A percentile compares a stretch with the other conserved stretches of the same genome.
Conservation (phyloP, 768 basidiomycete species). For the Boletus rubescentipes region DNA sequence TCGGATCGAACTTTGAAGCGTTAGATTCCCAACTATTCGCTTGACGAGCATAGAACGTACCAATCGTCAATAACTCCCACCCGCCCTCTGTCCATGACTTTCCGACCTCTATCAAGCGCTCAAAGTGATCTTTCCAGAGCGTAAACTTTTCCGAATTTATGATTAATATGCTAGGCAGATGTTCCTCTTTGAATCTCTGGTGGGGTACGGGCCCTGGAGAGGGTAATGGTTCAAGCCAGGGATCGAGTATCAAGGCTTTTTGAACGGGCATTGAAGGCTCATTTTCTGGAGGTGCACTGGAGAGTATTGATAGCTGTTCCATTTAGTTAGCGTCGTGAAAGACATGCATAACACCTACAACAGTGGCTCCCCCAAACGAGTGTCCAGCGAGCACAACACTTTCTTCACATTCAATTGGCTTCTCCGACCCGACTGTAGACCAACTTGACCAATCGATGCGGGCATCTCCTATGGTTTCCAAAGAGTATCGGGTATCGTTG, state of each 20-base stretch:
- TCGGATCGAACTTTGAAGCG: constrained; percentile 20
- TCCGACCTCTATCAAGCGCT: constrained; percentile 52
- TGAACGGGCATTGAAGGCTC: constrained; percentile 50
- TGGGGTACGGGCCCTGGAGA: constrained; percentile 47
- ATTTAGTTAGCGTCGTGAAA: neutral
- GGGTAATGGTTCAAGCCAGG: constrained; percentile 80
- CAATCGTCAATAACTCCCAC: constrained; percentile 46
- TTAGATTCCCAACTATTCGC: neutral
- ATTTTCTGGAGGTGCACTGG: constrained; percentile 43
- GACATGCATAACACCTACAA: constrained; percentile 35
- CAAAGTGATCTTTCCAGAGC: constrained; percentile 75
- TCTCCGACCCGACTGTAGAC: constrained; percentile 25
- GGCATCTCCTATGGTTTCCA: constrained; percentile 40
- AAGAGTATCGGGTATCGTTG: constrained; percentile 19
- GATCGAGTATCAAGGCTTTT: constrained; percentile 68
- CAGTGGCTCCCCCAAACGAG: constrained; percentile 56
- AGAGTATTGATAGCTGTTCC: constrained; percentile 54
- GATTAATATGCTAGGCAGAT: constrained; percentile 49
- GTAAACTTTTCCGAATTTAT: constrained; percentile 80
- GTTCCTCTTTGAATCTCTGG: constrained; percentile 4
- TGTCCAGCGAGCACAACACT: constrained; percentile 49
- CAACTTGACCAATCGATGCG: constrained; percentile 42
- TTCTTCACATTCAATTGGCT: constrained; percentile 34
- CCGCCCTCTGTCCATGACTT: constrained; percentile 52
- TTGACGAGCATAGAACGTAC: constrained; percentile 31